These are phyloP conservation scores for Elsinoe australis DNA, from an alignment of 2,329 filamentous ascomycete species.

Conservation along the genomic window DNA sequence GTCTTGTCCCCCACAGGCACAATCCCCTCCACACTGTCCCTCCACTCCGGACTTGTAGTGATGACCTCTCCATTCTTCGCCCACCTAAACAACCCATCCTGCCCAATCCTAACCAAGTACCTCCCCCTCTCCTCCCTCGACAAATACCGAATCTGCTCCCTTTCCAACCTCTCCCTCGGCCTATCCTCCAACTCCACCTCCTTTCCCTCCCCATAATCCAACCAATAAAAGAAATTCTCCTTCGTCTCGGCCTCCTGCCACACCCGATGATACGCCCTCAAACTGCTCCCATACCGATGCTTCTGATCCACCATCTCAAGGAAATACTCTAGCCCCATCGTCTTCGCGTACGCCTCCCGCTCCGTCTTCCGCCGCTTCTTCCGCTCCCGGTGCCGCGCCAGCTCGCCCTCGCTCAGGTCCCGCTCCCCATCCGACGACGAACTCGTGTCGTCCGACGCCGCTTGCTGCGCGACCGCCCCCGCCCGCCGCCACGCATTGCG, in stretches of 20 bases:
- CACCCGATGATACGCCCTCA: conserved; percentile 71
- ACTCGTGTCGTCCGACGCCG: conserved; percentile 58
- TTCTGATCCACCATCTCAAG: conserved; percentile 63
- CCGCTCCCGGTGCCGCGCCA: conserved; percentile 26
- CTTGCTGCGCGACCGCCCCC: conserved; percentile 61
- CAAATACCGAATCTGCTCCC: conserved; percentile 75
- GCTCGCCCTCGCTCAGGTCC: conserved; percentile 45
- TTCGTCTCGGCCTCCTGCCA: conserved; percentile 72
- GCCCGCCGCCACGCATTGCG: conserved; percentile 68
- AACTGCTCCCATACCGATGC: conserved; percentile 78
- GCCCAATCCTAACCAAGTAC: conserved; percentile 71
- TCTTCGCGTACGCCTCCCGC: conserved; percentile 60
- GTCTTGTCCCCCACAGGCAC: conserved; percentile 38
- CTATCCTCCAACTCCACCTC: conserved; percentile 62
- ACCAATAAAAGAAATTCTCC: conserved; percentile 92
- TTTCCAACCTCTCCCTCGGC: conserved; percentile 64
- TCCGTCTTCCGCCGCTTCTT: conserved; percentile 47
- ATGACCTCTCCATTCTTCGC: conserved; percentile 73
- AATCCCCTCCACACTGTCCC: conserved; percentile 65
- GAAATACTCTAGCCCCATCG: conserved; percentile 82
- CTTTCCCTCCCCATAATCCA: conserved; percentile 72
- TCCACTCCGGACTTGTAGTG: conserved; percentile 66
- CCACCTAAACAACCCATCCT: conserved; percentile 72
- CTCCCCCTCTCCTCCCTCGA: conserved; percentile 71
- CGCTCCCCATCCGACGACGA: conserved; percentile 31